Conservation (phyloP, 73 alveolate species). For the Urostyla sp. region DNA sequence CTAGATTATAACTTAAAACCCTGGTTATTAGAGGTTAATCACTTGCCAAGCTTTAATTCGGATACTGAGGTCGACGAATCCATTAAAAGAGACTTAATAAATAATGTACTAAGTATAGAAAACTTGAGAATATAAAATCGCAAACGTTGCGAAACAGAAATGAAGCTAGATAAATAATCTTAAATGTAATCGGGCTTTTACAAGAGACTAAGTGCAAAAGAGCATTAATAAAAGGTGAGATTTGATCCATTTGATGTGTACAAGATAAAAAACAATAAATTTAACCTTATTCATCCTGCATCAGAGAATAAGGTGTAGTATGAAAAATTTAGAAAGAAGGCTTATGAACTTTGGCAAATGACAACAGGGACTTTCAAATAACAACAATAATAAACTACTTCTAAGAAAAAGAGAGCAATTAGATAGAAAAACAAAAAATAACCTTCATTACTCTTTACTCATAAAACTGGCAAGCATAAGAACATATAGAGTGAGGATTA, state of each 20-base stretch:
- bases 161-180: conserved; percentile 25
- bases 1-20: conserved; percentile 80
- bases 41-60: conserved; percentile 87
- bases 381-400: background rate
- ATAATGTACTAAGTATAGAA: conserved; percentile 73
- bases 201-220: conserved; percentile 25
- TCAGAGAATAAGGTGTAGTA: background rate
- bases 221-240: conserved; percentile 43
- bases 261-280: conserved; percentile 6
- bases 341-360: conserved; percentile 47
- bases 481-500: too few relatives aligned
- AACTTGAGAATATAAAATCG: conserved; percentile 30
- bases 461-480: conserved; percentile 14
- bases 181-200: conserved; percentile 12
- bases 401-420: background rate
- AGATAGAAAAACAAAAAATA: conserved; percentile 9
- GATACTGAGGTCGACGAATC: conserved; percentile 80
- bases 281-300: conserved; percentile 21
- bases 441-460: background rate
- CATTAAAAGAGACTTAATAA: conserved; percentile 77
- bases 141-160: background rate
- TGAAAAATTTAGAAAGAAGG: conserved; percentile 32
- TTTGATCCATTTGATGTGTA: conserved; percentile 37
- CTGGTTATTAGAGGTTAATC: conserved; percentile 93
- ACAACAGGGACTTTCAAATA: conserved; percentile 37